phyloP scores from a whole-genome alignment of 495 filamentous ascomycete genomes.

The Trichocladium antarcticum region DNA sequence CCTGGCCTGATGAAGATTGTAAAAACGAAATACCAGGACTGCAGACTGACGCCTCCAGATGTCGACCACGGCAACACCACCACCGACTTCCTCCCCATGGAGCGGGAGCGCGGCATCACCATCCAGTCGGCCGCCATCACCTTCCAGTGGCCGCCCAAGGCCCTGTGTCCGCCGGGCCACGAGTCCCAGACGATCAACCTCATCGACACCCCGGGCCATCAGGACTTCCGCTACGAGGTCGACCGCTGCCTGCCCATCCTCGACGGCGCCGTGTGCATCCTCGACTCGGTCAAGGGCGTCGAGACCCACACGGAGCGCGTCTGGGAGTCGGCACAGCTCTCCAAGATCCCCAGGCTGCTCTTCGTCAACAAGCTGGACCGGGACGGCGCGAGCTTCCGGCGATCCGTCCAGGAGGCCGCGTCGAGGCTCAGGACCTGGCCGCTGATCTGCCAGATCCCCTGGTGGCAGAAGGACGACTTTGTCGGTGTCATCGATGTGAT shows the following conservation, averaged over 20 bases:
- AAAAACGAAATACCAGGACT: background rate
- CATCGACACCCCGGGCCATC: constrained; percentile 95
- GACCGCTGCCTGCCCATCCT: constrained; percentile 84
- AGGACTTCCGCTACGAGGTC: constrained; percentile 97
- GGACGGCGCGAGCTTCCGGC: constrained; percentile 80
- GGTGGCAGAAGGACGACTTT: constrained; percentile 73
- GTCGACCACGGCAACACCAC: constrained; percentile 96
- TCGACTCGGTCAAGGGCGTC: constrained; percentile 93
- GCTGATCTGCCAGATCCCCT: constrained; percentile 87
- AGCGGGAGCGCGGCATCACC: constrained; percentile 87
- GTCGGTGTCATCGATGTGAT: constrained; percentile 77
- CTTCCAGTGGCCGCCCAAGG: constrained; percentile 60
- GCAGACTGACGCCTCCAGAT: constrained; percentile 39
- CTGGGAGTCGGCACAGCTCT: constrained; percentile 79
- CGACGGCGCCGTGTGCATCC: constrained; percentile 89
- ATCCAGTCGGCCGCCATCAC: constrained; percentile 97
- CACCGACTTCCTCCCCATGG: constrained; percentile 93
- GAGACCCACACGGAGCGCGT: constrained; percentile 98
- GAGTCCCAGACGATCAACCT: constrained; percentile 61
- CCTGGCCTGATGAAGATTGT: too few relatives aligned
- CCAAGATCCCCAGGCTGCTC: constrained; percentile 73
- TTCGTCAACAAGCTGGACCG: constrained; percentile 96
- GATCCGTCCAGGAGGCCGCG: constrained; percentile 76
- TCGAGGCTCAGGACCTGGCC: constrained; percentile 72
- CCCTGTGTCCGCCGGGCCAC: constrained; percentile 24